These are phyloP conservation scores for Piper longum DNA, from an alignment of 164 flowering plant genomes.

Conservation along the genomic window DNA sequence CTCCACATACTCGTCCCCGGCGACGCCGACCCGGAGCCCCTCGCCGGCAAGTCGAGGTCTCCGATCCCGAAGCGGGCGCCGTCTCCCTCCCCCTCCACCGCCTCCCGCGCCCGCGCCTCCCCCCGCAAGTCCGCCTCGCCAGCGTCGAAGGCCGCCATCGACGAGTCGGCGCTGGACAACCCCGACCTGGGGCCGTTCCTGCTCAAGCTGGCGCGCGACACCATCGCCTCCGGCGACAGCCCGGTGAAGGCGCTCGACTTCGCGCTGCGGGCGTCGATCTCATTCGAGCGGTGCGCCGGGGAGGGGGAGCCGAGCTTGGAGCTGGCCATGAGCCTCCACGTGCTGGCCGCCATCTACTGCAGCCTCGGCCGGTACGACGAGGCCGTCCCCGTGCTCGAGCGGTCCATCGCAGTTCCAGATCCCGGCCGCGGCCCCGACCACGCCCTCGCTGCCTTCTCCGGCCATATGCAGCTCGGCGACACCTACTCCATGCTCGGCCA, in stretches of 20 bases:
- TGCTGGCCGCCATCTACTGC: constrained; percentile 86
- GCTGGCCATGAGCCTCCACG: constrained; percentile 87
- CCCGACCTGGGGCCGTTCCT: constrained; percentile 98
- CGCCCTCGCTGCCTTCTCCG: constrained; percentile 86
- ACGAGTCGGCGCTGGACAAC: constrained; percentile 74
- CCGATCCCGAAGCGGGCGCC: constrained; percentile 43
- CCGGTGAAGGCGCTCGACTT: constrained; percentile 76
- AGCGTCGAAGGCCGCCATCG: constrained; percentile 11
- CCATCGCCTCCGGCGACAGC: constrained; percentile 89
- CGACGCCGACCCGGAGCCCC: constrained; percentile 11
- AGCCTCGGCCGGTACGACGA: constrained; percentile 88
- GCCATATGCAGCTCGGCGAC: constrained; percentile 95
- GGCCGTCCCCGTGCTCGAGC: constrained; percentile 80
- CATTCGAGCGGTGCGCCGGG: constrained; percentile 67
- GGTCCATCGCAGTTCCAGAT: constrained; percentile 70
- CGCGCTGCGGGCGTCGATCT: constrained; percentile 79
- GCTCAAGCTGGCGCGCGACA: constrained; percentile 77
- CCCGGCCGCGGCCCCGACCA: constrained; percentile 59
- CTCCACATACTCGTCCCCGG: constrained; percentile 10
- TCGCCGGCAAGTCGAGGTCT: constrained; percentile 22
- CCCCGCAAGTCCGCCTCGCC: constrained; percentile 38
- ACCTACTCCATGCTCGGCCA: constrained; percentile 90
- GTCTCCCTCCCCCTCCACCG: constrained; percentile 54
- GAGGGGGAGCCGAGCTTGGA: constrained; percentile 79
- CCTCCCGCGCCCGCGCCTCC: constrained; percentile 49